Base-by-base conservation (phyloP, 164 flowering plant genomes). In the Buxus sempervirens region DNA sequence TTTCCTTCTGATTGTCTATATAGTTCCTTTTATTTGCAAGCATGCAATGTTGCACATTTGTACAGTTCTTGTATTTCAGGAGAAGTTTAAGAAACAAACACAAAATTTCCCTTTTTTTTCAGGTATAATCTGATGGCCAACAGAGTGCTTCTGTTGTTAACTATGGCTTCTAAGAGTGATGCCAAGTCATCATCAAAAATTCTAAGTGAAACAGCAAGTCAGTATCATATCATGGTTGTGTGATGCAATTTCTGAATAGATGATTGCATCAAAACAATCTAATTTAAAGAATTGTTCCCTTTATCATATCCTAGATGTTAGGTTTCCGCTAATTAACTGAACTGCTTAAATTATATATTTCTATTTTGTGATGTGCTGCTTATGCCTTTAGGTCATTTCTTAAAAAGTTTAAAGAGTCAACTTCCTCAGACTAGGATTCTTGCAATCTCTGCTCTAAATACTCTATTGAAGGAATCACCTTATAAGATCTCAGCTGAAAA, bases 41-140 rank as follows among this genome's bases (percentile, higher is more conserved):
- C 41, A 24, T 32, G 42, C 12, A 42, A n/a, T 20, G 54, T n/a
- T 23, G 27, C 49, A 45, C 60, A 60, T 64, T 26, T 64, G 18
- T 21, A 22, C 32, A 5, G 27, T 20, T 69, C 20, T 24, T 59
- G 54, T 67, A 36, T 20, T 49, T 56, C 57, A 28, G 26, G 42
- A 38, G 62, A 14, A 19, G 61, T 48, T 14, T 23, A 64, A 65
- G 48, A 41, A 51, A 42, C 58, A 21, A 7, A 25, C 25, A 23
- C 25, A 8, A 3, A 51, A 18, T 24, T 60, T 77, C 24, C 38
- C 56, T 24, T 16, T 57, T n/a, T 36, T 74, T 64, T 25, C 87
- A 95, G 99, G 86, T 95, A 95, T 70, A 90, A 92, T 83, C 70
- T 95, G 81, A 95, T 95, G 99, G 99, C 99, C 55, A 95, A 95